Evolutionary conservation across 23 red algal species (phyloP).

Genomic region (Gracilaria domingensis): DNA sequence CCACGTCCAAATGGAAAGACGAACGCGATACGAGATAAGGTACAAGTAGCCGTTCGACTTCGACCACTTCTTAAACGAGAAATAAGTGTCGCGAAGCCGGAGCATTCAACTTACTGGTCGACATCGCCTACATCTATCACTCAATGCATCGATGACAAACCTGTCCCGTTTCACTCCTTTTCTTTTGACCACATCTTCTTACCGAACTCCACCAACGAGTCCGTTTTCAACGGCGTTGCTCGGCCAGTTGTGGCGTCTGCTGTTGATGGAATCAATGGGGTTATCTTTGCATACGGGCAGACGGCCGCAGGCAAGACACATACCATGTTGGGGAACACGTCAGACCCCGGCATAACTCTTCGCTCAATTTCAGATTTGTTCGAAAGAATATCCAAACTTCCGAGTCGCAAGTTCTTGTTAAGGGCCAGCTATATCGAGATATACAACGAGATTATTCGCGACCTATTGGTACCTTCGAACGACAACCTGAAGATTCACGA

Average conservation of each 20-base stretch:
- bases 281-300: conserved; percentile 94
- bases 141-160: conserved; percentile 25
- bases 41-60: conserved; percentile 74
- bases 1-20: conserved; percentile 1
- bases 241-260: conserved; percentile 64
- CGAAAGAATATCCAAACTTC: conserved; percentile 33
- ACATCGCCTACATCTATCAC: background rate
- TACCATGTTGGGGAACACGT: conserved; percentile 81
- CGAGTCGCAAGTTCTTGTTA: conserved; percentile 60
- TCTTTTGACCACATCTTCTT: conserved; percentile 20
- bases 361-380: conserved; percentile 71
- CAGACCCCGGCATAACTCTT: conserved; percentile 74
- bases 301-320: conserved; percentile 90
- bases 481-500: conserved; percentile 83
- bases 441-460: conserved; percentile 91
- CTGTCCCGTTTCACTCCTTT: conserved; percentile 23
- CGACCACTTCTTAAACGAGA: conserved; percentile 77
- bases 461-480: conserved; percentile 73
- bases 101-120: background rate
- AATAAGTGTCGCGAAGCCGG: background rate
- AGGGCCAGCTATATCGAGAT: conserved; percentile 91
- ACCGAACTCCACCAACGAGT: conserved; percentile 38
- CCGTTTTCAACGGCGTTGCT: conserved; percentile 52
- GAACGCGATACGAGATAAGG: conserved; percentile 28
- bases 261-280: conserved; percentile 76